phyloP scores from a whole-genome alignment of 441 rosid genomes.

The Macaranga tanarius region DNA sequence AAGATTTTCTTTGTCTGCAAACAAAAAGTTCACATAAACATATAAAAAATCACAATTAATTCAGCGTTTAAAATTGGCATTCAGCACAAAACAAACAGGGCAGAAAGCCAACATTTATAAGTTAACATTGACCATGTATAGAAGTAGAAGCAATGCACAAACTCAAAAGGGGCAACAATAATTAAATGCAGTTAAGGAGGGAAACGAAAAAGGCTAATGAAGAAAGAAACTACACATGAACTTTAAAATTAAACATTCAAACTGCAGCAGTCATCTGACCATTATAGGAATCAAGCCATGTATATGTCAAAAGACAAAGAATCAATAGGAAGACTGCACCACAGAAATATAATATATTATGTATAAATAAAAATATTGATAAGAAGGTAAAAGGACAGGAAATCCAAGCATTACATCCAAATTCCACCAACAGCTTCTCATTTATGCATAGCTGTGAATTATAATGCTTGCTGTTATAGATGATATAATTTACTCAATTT shows the following conservation, averaged over 20 bases:
- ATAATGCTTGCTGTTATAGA: not conserved
- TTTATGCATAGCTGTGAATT: not conserved
- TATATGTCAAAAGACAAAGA: not conserved
- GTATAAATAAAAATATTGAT: not conserved
- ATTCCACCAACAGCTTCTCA: not conserved
- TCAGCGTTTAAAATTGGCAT: not conserved
- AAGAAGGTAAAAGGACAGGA: not conserved
- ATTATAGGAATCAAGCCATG: not conserved
- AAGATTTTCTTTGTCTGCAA: slow-evolving; percentile 62
- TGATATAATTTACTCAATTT: not conserved
- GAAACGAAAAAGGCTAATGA: not conserved
- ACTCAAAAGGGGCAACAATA: not conserved
- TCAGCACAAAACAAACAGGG: not conserved
- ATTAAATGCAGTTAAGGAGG: not conserved
- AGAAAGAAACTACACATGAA: not conserved
- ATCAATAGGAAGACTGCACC: not conserved
- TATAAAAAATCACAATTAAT: not conserved
- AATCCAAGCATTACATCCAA: not conserved
- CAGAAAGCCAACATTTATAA: not conserved
- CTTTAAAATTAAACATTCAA: not conserved
- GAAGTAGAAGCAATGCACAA: not conserved
- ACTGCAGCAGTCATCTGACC: not conserved
- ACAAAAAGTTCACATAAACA: not conserved
- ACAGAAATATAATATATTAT: not conserved
- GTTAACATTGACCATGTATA: not conserved